Conservation (phyloP, 768 basidiomycete genomes). For the Agaricus subrufescens region DNA sequence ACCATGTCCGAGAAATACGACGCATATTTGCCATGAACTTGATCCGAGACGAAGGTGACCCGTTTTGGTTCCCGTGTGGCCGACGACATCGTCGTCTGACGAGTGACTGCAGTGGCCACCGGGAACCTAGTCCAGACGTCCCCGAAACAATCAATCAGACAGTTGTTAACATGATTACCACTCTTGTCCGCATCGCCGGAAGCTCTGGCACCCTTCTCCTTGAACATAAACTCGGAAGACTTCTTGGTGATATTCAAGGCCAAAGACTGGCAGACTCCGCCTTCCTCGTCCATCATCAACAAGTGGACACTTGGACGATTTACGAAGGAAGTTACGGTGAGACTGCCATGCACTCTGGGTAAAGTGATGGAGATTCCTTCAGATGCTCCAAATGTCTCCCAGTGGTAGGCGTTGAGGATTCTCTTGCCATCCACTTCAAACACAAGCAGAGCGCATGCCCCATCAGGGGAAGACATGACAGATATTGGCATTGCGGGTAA, state of each 20-base stretch:
- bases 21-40: constrained; percentile 21
- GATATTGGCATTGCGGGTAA: constrained; percentile 26
- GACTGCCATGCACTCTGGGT: constrained; percentile 18
- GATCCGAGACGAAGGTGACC: constrained; percentile 40
- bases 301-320: constrained; percentile 38
- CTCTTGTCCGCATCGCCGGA: constrained; percentile 14
- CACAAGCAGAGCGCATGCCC: constrained; percentile 42
- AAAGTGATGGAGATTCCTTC: constrained; percentile 37
- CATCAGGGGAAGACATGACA: constrained; percentile 49
- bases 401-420: constrained; percentile 36
- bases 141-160: constrained; percentile 46
- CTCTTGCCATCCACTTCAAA: constrained; percentile 15
- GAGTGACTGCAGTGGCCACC: constrained; percentile 46
- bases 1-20: constrained; percentile 44
- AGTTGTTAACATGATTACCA: constrained; percentile 33
- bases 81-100: constrained; percentile 31
- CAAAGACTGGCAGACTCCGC: constrained; percentile 32
- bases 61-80: constrained; percentile 25
- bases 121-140: constrained; percentile 63
- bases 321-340: constrained; percentile 40
- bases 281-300: constrained; percentile 29
- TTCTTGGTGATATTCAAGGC: constrained; percentile 51
- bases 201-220: constrained; percentile 28
- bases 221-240: constrained; percentile 52
- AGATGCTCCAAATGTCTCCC: constrained; percentile 50